Base-by-base conservation (phyloP, 257 asterid species). In the Solanum dulcamara region DNA sequence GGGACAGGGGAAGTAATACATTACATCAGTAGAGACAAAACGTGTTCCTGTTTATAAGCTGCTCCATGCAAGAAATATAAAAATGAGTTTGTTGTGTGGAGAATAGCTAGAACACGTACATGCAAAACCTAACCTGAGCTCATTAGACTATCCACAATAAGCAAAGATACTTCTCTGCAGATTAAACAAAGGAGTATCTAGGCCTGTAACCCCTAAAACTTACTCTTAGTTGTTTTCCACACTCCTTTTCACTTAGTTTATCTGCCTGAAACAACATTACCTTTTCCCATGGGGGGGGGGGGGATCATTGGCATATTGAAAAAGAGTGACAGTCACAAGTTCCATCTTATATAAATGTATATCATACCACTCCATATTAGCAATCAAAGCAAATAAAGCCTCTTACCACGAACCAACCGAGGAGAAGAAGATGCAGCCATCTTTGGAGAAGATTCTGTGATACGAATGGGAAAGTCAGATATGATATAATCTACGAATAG, bases 401-500 rank as follows among this genome's bases (percentile, higher is more conserved):
- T 44, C 84, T 74, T 79, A 85, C 84, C 84, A 42, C 68, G 84
- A 80, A 60, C 7, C 13, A 74, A 59, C 37, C 51, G 60, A 32
- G 84, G 57, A 85, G 87, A 77, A 57, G 87, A 85, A 20, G 87
- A 44, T 32, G 84, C 50, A 40, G 87, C 80, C 87, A 85, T 85
- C 77, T 20, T 6, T 77, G 44, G 50, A 48, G 20, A 55, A 46
- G 81, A 24, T 44, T 46, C 83, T 77, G 83, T 5, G 42, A 44
- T 46, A 46, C 1, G 17, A 77, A 77, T 24, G 38, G 7, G 42
- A 77, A 77, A 77, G 60, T 77, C 26, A 77, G 7, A 26, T 74
- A 40, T 8, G 2, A 40, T 72, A n/a, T 14, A 48, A 24, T 42
- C 35, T 35, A n/a, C 22, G 5, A 72, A 72, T 74, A 42, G 24